These are phyloP conservation scores for Tulasnella sp. DNA, from an alignment of 768 basidiomycete genomes.

Conservation along the genomic window DNA sequence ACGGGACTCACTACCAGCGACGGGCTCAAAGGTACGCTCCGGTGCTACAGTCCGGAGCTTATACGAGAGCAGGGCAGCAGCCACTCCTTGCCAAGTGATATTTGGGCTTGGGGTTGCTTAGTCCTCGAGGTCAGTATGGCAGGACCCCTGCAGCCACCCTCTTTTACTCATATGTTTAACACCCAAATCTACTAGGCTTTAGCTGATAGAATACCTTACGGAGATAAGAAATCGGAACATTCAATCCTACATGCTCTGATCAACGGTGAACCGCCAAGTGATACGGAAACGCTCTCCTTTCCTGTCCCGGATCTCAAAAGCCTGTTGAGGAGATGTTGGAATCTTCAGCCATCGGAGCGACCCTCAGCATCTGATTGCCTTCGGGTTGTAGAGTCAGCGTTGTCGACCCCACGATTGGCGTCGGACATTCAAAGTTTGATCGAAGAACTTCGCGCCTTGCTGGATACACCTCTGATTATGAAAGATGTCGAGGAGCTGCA, in stretches of 20 bases:
- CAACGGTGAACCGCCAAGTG: not conserved
- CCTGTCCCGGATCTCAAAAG: not conserved
- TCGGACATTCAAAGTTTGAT: conserved; percentile 45
- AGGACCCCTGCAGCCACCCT: not conserved
- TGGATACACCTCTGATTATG: conserved; percentile 62
- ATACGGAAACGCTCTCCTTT: not conserved
- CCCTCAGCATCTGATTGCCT: not conserved
- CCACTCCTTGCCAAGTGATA: not conserved
- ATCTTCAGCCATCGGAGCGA: not conserved
- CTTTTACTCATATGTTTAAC: not conserved
- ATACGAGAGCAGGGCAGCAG: not conserved
- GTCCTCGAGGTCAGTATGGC: not conserved
- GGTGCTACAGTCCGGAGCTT: conserved; percentile 1
- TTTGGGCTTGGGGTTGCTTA: conserved; percentile 2
- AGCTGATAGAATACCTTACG: not conserved
- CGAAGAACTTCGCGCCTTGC: conserved; percentile 67
- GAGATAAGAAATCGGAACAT: not conserved
- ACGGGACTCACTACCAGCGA: not conserved
- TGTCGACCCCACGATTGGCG: not conserved
- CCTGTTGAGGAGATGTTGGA: not conserved
- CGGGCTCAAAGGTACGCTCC: not conserved
- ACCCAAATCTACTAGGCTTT: not conserved
- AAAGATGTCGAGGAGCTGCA: conserved; percentile 73
- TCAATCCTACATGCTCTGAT: not conserved
- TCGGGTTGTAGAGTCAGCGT: not conserved